phyloP scores from a whole-genome alignment of 2,329 filamentous ascomycete genomes.

The Aaosphaeria pasadenensis region DNA sequence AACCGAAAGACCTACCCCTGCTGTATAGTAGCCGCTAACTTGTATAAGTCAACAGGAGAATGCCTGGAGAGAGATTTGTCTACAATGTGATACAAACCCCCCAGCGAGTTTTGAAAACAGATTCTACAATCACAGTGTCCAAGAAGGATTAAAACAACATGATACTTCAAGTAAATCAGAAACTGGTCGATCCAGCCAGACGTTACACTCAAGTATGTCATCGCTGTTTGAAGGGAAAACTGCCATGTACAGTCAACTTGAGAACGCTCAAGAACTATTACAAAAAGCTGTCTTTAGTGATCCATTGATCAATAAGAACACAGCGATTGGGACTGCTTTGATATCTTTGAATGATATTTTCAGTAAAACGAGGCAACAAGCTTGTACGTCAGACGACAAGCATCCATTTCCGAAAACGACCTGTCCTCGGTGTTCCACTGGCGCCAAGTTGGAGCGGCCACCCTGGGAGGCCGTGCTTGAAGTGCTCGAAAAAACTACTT shows the following conservation, averaged over 20 bases:
- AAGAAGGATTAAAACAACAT: too few species aligned
- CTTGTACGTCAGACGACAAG: constrained; percentile 8
- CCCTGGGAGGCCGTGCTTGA: constrained; percentile 26
- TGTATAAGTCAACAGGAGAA: too few species aligned
- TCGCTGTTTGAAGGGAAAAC: constrained; percentile 54
- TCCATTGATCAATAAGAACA: constrained; percentile 22
- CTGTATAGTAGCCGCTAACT: too few species aligned
- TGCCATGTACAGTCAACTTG: constrained; percentile 48
- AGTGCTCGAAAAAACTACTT: constrained; percentile 20
- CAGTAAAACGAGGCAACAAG: constrained; percentile 15
- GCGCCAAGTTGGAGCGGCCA: constrained; percentile 20
- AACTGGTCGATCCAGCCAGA: too few species aligned
- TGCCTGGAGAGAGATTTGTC: too few species aligned
- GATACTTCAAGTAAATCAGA: too few species aligned
- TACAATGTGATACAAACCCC: too few species aligned
- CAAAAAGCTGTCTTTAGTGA: constrained; percentile 36
- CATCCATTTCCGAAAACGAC: constrained; percentile 17
- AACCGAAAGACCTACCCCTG: too few species aligned
- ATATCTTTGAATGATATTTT: constrained; percentile 30
- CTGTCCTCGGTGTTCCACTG: constrained; percentile 23
- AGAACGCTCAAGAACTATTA: constrained; percentile 45
- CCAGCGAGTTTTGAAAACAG: too few species aligned
- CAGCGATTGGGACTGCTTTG: constrained; percentile 30
- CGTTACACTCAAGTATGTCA: too few species aligned
- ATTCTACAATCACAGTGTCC: too few species aligned